phyloP scores from a whole-genome alignment of 495 filamentous ascomycete genomes.

The Extremus antarcticus region DNA sequence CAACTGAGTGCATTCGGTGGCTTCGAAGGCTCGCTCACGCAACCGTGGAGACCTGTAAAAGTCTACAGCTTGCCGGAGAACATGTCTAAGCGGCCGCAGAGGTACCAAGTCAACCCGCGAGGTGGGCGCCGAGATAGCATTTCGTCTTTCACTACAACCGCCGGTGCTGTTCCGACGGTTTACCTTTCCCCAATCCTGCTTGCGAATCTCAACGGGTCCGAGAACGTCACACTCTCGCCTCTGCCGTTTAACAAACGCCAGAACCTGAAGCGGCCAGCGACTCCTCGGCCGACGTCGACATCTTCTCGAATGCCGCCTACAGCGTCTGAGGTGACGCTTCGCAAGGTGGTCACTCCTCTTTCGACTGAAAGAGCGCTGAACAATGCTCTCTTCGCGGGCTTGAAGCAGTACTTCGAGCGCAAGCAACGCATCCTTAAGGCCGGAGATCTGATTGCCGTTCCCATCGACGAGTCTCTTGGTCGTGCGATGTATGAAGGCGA shows the following conservation, averaged over 20 bases:
- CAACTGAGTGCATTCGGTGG: slow-evolving; percentile 26
- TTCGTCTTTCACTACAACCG: slow-evolving; percentile 30
- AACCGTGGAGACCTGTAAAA: slow-evolving; percentile 63
- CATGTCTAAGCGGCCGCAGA: slow-evolving; percentile 36
- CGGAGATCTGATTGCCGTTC: slow-evolving; percentile 78
- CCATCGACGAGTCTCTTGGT: slow-evolving; percentile 72
- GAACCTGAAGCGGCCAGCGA: slow-evolving; percentile 7
- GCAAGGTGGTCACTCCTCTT: slow-evolving; percentile 78
- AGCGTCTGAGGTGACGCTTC: slow-evolving; percentile 83
- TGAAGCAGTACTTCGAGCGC: slow-evolving; percentile 78
- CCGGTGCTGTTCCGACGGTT: slow-evolving; percentile 42
- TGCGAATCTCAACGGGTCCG: slow-evolving; percentile 65
- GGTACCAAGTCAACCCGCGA: slow-evolving; percentile 42
- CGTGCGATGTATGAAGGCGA: slow-evolving; percentile 56
- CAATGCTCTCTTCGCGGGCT: slow-evolving; percentile 64
- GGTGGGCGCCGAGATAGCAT: slow-evolving; percentile 42
- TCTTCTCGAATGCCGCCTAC: slow-evolving; percentile 62
- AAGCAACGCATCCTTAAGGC: slow-evolving; percentile 66
- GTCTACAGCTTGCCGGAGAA: slow-evolving; percentile 75
- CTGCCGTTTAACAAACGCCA: slow-evolving; percentile 15
- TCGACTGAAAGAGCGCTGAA: slow-evolving; percentile 77
- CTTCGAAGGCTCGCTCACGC: slow-evolving; percentile 38
- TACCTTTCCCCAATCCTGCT: slow-evolving; percentile 80
- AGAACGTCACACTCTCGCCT: slow-evolving; percentile 44
- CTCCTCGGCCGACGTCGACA: slow-evolving; percentile 41